Conservation (phyloP, 2,329 filamentous ascomycete species). For the Gliomastix tumulicola region DNA sequence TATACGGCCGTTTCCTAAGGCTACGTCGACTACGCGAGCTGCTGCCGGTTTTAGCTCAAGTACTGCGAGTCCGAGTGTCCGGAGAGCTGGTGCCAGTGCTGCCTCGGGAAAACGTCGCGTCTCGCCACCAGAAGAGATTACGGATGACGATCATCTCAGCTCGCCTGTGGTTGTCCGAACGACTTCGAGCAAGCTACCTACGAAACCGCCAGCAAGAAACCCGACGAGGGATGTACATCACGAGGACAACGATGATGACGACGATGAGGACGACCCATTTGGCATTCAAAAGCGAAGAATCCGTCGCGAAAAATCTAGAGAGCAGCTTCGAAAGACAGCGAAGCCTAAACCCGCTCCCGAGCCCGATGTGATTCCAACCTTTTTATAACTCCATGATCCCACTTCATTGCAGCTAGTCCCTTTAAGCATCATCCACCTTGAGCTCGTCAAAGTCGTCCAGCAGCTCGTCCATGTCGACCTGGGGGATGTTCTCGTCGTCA, state of each 20-base stretch:
- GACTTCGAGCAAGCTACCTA: too few relatives aligned
- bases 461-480: constrained; percentile 72
- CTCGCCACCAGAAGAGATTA: too few relatives aligned
- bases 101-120: too few relatives aligned
- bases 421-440: constrained; percentile 53
- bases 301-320: constrained; percentile 19
- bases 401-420: too few relatives aligned
- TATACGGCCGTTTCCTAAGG: not conserved
- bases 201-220: too few relatives aligned
- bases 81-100: too few relatives aligned
- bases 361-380: constrained; percentile 26
- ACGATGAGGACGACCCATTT: constrained; percentile 25
- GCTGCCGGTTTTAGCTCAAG: constrained; percentile 17
- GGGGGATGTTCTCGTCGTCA: constrained; percentile 59
- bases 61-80: too few relatives aligned
- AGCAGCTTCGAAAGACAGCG: constrained; percentile 13
- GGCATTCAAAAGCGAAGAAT: constrained; percentile 21
- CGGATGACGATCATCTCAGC: too few relatives aligned
- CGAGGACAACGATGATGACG: constrained; percentile 6
- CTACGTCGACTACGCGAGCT: constrained; percentile 12
- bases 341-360: constrained; percentile 9
- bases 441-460: constrained; percentile 92
- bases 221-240: not conserved
- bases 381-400: constrained; percentile 23
- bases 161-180: too few relatives aligned